Percentiles rank a stretch among this genome's conserved stretches.
Conservation (phyloP, 179 eudicot species). For the Heliamphora pulchella region DNA sequence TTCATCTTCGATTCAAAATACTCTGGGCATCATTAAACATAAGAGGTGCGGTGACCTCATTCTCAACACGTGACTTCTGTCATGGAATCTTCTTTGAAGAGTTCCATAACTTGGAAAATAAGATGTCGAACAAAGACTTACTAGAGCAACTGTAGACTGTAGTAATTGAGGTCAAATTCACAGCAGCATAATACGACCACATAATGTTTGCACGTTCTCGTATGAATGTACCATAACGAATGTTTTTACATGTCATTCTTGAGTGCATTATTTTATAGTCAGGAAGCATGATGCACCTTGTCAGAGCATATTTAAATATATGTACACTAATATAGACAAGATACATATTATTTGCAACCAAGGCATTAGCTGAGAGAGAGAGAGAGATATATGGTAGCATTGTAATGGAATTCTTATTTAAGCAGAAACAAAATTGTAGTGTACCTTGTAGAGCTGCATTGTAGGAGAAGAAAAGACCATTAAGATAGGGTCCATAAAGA, state of each 20-base stretch:
- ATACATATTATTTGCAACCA: background rate
- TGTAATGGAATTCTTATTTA: background rate
- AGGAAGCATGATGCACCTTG: background rate
- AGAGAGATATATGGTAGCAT: background rate
- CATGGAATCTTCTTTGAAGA: background rate
- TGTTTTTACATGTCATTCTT: background rate
- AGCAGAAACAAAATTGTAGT: background rate
- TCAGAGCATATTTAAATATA: too few species aligned
- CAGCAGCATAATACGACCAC: background rate
- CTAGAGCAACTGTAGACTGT: background rate
- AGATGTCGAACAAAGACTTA: background rate
- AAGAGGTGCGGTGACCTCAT: background rate
- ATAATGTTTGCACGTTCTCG: background rate
- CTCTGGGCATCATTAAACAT: background rate
- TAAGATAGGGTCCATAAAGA: constrained; percentile 53
- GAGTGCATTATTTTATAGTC: background rate
- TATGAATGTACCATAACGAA: background rate
- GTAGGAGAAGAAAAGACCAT: constrained; percentile 53
- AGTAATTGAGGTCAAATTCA: background rate
- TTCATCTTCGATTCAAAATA: background rate
- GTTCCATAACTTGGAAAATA: background rate
- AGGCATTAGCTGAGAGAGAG: background rate
- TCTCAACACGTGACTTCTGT: background rate
- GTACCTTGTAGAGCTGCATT: constrained; percentile 82
- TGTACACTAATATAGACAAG: background rate